These are phyloP conservation scores for Populus hybrid DNA, from an alignment of 441 rosid genomes.

Conservation along the genomic window DNA sequence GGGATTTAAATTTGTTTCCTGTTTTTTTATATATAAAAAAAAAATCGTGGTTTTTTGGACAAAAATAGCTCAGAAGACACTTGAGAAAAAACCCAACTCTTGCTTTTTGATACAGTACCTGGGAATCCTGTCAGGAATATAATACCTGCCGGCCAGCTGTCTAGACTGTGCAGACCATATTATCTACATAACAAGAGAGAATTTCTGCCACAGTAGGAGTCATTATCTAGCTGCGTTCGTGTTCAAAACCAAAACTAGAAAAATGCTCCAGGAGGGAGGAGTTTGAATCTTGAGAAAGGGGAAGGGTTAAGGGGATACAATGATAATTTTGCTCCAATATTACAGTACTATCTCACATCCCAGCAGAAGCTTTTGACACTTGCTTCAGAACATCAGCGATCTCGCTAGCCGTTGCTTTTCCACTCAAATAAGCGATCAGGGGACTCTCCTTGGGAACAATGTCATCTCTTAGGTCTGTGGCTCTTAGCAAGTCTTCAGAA, in stretches of 20 bases:
- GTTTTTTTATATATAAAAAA: too few species aligned
- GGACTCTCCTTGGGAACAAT: slow-evolving; percentile 70
- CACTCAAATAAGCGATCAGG: slow-evolving; percentile 42
- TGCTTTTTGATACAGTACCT: not conserved
- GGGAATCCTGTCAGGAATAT: not conserved
- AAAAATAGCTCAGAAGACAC: not conserved
- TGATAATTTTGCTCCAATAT: not conserved
- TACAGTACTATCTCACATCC: slow-evolving; percentile 21
- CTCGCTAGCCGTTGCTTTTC: slow-evolving; percentile 41
- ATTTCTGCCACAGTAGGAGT: not conserved
- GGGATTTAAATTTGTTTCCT: too few species aligned
- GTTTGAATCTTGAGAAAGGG: too few species aligned
- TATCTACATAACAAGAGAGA: not conserved
- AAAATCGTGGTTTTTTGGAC: not conserved
- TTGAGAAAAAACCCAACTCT: too few species aligned
- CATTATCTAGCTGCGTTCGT: not conserved
- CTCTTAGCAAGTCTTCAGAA: slow-evolving; percentile 62
- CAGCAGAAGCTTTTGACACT: slow-evolving; percentile 41
- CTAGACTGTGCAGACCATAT: not conserved
- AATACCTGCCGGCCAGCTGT: too few species aligned
- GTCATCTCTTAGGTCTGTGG: slow-evolving; percentile 59
- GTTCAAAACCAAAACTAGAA: not conserved
- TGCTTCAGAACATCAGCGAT: slow-evolving; percentile 57
- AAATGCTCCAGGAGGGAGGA: not conserved
- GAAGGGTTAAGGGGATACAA: not conserved